Evolutionary conservation across 2,329 filamentous ascomycete species (phyloP).

Genomic region (Neonectria ditissima): DNA sequence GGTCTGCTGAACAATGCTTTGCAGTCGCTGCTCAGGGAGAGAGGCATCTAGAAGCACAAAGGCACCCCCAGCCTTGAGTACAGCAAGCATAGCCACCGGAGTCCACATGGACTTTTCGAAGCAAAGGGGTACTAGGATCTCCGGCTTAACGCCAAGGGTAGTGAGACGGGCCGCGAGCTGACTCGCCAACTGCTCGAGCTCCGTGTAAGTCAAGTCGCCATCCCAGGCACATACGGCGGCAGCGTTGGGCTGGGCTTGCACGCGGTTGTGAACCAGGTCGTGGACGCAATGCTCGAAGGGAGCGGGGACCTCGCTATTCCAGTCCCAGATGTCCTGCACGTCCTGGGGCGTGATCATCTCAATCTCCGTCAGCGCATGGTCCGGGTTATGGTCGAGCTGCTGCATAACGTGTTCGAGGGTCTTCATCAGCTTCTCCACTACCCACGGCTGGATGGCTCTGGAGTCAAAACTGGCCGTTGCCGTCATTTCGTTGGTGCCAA

Average conservation of each 20-base stretch:
- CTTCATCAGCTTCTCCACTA: background rate
- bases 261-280: conserved; percentile 28
- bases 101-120: conserved; percentile 44
- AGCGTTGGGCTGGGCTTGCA: conserved; percentile 28
- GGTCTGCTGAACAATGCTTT: background rate
- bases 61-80: conserved; percentile 43
- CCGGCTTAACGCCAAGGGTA: conserved; percentile 45
- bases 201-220: conserved; percentile 53
- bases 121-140: conserved; percentile 35
- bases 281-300: conserved; percentile 40
- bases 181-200: conserved; percentile 55
- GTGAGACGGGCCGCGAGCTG: conserved; percentile 52
- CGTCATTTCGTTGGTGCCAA: background rate
- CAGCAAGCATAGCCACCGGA: conserved; percentile 40
- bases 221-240: conserved; percentile 43
- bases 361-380: background rate
- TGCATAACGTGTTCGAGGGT: conserved; percentile 7
- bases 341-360: conserved; percentile 22
- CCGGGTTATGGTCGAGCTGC: conserved; percentile 6
- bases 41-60: conserved; percentile 35
- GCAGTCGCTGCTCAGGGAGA: conserved; percentile 12
- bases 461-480: conserved; percentile 20
- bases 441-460: background rate
- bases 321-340: conserved; percentile 32
- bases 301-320: conserved; percentile 28